Base-by-base conservation (phyloP, 108 stramenopile genomes). In the Cyclotella kingstonii region DNA sequence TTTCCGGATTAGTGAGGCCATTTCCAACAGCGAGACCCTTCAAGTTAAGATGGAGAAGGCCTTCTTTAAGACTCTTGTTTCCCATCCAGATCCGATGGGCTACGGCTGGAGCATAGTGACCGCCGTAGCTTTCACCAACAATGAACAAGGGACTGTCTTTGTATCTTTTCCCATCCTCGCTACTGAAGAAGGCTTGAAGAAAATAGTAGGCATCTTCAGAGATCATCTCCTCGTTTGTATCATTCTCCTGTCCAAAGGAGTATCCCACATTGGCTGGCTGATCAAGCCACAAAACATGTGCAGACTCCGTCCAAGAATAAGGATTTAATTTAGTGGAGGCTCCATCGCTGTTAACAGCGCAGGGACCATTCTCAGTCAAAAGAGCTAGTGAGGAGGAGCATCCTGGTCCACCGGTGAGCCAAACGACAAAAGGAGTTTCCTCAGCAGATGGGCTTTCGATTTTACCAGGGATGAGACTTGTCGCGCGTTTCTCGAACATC, bases 181-280 rank as follows among this genome's bases (percentile, higher is more conserved):
- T 66, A 53, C 90, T 60, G 60, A 96, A 81, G 70, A 97, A 98
- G 10, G 85, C 85, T 50, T 94, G 92, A 30, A 99, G 57, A 72
- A 99, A 99, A 66, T 83, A 86, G 66, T 94, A 93, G 44, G 96
- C 92, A 82, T 99, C 97, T 62, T 94, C 93, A 46, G 73, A 75
- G 33, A 99, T 93, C 90, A 93, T 96, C 38, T 79, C 89, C 55
- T 95, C 91, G 60, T 90, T 81, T 45, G 72, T 59, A 68, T 97
- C 96, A 43, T 70, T 83, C 23, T 25, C 70, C 14, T 59, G 72
- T 22, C 96, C 95, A 63, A 97, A 97, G 62, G 89, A 91, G 72
- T 85, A 99, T 49, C 99, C 99, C 19, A 95, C 95, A 7, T 97
- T 95, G 31, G 96, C 91, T 14, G 99, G 99, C 64, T 96, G 91